These are phyloP conservation scores for Piloderma croceum DNA, from an alignment of 768 basidiomycete genomes.

Conservation along the genomic window DNA sequence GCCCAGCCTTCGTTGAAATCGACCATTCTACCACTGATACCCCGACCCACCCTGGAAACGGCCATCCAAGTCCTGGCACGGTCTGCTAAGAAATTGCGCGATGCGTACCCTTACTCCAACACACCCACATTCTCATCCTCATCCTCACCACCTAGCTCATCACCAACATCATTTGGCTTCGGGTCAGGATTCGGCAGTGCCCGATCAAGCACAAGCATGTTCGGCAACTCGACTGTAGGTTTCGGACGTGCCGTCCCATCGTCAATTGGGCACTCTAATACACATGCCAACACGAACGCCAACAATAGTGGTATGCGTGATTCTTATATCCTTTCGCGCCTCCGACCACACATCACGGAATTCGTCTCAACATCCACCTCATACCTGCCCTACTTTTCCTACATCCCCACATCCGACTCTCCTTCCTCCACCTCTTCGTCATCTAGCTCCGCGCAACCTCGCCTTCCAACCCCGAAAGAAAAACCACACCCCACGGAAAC, in stretches of 20 bases:
- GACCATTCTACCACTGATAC: conserved; percentile 69
- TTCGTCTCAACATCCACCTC: conserved; percentile 74
- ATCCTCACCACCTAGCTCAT: conserved; percentile 11
- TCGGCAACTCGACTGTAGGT: conserved; percentile 16
- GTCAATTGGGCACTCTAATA: conserved; percentile 9
- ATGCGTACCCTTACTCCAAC: conserved; percentile 80
- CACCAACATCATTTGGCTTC: conserved; percentile 21
- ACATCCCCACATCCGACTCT: conserved; percentile 30
- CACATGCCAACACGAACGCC: conserved; percentile 17
- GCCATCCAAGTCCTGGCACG: conserved; percentile 63
- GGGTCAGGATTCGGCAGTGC: conserved; percentile 12
- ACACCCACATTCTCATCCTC: conserved; percentile 28
- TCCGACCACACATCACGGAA: conserved; percentile 70
- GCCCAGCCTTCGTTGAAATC: conserved; percentile 68
- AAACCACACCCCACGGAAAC: conserved; percentile 71
- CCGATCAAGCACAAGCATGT: conserved; percentile 6
- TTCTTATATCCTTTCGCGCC: conserved; percentile 68
- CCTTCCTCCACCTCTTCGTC: conserved; percentile 16
- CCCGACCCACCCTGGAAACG: conserved; percentile 75
- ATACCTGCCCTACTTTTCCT: conserved; percentile 83
- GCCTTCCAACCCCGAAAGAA: conserved; percentile 46
- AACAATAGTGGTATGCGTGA: conserved; percentile 68
- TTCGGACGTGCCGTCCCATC: conserved; percentile 10
- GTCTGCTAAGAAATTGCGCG: conserved; percentile 68
- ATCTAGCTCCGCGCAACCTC: conserved; percentile 36